Evolutionary conservation across 495 filamentous ascomycete species (phyloP).

Genomic region (Penicillium argentinense): DNA sequence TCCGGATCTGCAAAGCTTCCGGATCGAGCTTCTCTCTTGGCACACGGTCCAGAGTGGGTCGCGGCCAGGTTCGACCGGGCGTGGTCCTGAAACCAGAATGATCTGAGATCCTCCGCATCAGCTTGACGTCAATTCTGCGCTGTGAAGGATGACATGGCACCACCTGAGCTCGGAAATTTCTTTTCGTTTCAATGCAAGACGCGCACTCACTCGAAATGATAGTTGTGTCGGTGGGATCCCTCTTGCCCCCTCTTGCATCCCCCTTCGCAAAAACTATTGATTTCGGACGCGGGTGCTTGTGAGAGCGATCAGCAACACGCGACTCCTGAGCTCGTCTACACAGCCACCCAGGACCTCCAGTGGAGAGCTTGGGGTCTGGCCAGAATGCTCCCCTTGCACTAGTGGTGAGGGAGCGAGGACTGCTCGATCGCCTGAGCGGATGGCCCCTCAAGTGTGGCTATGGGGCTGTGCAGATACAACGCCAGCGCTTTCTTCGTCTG

Average conservation of each 20-base stretch:
- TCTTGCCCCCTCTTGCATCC: background rate
- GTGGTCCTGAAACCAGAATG: constrained; percentile 8
- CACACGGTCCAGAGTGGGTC: constrained; percentile 12
- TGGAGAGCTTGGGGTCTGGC: background rate
- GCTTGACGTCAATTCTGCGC: constrained; percentile 27
- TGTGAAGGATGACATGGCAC: constrained; percentile 10
- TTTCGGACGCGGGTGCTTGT: background rate
- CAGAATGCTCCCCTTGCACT: background rate
- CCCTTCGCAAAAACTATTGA: constrained; percentile 3
- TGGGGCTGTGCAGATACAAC: constrained; percentile 10
- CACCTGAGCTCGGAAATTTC: background rate
- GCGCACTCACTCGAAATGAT: too few relatives aligned
- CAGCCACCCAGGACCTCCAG: background rate
- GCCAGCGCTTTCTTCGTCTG: background rate
- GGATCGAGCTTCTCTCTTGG: constrained; percentile 12
- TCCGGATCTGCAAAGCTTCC: constrained; percentile 15
- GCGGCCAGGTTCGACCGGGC: background rate
- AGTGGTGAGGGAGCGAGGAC: background rate
- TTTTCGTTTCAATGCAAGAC: too few relatives aligned
- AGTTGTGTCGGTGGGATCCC: too few relatives aligned
- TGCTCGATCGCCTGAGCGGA: background rate
- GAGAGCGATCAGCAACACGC: constrained; percentile 3
- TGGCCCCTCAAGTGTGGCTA: background rate
- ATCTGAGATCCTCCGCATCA: constrained; percentile 20
- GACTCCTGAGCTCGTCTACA: background rate